phyloP scores from a whole-genome alignment of 2,329 filamentous ascomycete genomes.

The Ophiocordyceps robertsii region DNA sequence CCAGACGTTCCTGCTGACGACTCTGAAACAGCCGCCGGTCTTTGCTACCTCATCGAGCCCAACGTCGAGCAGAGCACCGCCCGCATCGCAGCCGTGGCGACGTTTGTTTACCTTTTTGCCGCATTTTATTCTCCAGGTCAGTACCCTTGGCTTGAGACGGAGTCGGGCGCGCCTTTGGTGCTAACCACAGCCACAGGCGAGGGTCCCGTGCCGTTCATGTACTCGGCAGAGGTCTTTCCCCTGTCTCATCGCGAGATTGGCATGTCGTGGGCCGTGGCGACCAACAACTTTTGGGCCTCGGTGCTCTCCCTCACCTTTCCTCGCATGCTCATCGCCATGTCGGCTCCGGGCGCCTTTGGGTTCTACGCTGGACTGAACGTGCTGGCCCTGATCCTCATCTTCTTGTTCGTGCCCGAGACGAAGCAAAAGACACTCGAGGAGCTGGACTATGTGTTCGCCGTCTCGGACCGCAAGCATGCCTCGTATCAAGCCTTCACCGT shows the following conservation, averaged over 20 bases:
- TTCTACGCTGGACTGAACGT: slow-evolving; percentile 35
- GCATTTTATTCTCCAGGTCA: slow-evolving; percentile 17
- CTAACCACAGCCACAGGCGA: slow-evolving; percentile 10
- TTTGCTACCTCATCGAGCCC: slow-evolving; percentile 12
- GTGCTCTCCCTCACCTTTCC: slow-evolving; percentile 16
- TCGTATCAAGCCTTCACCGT: slow-evolving; percentile 18
- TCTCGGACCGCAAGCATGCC: slow-evolving; percentile 25
- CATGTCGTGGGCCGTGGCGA: slow-evolving; percentile 24
- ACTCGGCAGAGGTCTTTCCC: slow-evolving; percentile 24
- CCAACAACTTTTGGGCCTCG: slow-evolving; percentile 16
- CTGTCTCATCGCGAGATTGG: slow-evolving; percentile 23
- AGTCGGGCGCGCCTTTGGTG: neutral
- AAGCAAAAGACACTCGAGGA: slow-evolving; percentile 37
- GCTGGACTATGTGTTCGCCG: slow-evolving; percentile 33
- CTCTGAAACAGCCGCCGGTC: slow-evolving; percentile 9
- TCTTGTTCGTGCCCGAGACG: slow-evolving; percentile 35
- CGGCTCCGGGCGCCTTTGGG: slow-evolving; percentile 19
- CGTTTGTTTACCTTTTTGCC: slow-evolving; percentile 22
- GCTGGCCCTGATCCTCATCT: slow-evolving; percentile 31
- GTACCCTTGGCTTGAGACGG: no score
- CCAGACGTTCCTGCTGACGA: neutral
- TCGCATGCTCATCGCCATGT: slow-evolving; percentile 17
- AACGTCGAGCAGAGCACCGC: slow-evolving; percentile 6
- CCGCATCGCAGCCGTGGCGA: slow-evolving; percentile 17
- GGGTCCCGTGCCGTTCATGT: slow-evolving; percentile 23